A percentile compares a stretch with the other conserved stretches of the same genome.
These are phyloP conservation scores for Triticum monococcum DNA, from an alignment of 176 grass and related monocot genomes.

Conservation along the genomic window DNA sequence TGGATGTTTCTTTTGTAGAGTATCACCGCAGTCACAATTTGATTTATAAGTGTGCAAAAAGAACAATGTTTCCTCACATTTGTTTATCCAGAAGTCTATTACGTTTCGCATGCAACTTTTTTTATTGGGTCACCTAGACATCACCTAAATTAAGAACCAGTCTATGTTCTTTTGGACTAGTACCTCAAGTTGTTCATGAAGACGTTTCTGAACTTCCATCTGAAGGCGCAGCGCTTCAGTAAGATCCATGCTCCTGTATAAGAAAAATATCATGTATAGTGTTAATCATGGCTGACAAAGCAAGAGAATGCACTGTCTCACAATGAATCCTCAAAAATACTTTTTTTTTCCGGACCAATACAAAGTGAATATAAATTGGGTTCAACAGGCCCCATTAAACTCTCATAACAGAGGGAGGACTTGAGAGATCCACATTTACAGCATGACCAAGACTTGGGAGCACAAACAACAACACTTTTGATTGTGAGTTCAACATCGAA, in stretches of 20 bases:
- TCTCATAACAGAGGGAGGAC: neutral
- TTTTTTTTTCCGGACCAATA: neutral
- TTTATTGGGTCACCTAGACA: neutral
- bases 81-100: neutral
- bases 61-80: neutral
- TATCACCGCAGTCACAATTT: neutral
- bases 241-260: conserved; percentile 81
- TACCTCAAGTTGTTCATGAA: conserved; percentile 99
- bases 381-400: neutral
- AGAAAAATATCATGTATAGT: conserved; percentile 28
- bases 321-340: conserved; percentile 5
- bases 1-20: neutral
- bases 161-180: conserved; percentile 7
- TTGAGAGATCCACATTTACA: conserved; percentile 14
- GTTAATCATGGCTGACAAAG: neutral
- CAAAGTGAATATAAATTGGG: conserved; percentile 6
- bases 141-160: neutral
- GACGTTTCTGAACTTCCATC: conserved; percentile 95
- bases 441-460: neutral
- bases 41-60: neutral
- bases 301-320: neutral
- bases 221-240: conserved; percentile 90
- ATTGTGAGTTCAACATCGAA: neutral
- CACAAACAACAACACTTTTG: neutral
- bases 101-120: neutral